Evolutionary conservation across 2,329 filamentous ascomycete species (phyloP), one percentile per base, ranked within the genome.

Genomic region (Apiospora phragmitis): DNA sequence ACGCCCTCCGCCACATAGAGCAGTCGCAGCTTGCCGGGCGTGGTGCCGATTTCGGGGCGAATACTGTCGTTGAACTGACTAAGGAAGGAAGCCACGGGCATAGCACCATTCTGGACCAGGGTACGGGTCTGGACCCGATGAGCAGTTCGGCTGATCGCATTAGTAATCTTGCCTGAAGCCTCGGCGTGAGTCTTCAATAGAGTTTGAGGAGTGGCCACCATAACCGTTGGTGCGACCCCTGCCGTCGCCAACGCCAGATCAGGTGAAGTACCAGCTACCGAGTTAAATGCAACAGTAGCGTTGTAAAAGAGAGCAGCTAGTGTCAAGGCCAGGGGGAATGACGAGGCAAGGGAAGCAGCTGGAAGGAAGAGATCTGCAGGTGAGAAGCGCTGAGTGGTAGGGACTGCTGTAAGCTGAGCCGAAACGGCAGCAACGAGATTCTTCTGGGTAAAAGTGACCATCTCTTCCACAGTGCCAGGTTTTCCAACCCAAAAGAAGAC

Each of bases 381-480:
- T 26, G 84, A 89, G 72, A 98, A 85, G 72, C 93, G 91, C 78
- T 97, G 93, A 62, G 86, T 87, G 35, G 90, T 88, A 12, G 95
- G 94, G 45, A 98, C 83, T 7, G 92, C 90, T 59, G 92, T 90
- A 51, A 95, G 88, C 79, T 97, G 90, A 21, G 91, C 92, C 43
- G 93, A 92, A 73, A 95, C 89, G 68, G 90, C 95, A n/a, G 96
- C 88, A n/a, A 94, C 90, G n/a, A 99, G 82, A 79, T 98, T 98
- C 71, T 82, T 85, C 72, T 95, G 92, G 1, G 91, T 92, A 82
- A 97, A 97, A 75, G 93, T 90, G 42, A 97, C 89, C 80, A 97
- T 90, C 71, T 96, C 90, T 73, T 89, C 89, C 49, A 85, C 80
- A 6, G 85, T 83, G 72, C 81, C 85, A 32, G 79, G 81, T 77